Conservation (phyloP, 2,329 filamentous ascomycete species). For the Alternaria alternata region DNA sequence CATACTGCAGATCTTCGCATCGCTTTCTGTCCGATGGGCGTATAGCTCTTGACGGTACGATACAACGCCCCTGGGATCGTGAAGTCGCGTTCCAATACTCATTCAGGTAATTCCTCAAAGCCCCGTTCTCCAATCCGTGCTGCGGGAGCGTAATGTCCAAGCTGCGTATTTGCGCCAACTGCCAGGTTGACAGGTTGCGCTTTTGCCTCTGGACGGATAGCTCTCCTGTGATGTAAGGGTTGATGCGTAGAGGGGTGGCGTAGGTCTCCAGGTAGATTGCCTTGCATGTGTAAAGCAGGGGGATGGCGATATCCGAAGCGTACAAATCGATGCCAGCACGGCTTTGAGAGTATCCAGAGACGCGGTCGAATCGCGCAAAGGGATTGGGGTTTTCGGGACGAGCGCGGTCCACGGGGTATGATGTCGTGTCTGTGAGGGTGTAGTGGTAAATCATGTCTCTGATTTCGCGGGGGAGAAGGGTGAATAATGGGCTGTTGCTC, state of each 20-base stretch:
- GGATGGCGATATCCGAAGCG: constrained; percentile 16
- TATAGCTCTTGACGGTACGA: constrained; percentile 10
- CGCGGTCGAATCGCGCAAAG: neutral
- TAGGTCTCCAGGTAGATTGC: constrained; percentile 35
- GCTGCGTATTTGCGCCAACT: constrained; percentile 23
- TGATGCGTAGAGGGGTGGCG: constrained; percentile 19
- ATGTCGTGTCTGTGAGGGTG: constrained; percentile 19
- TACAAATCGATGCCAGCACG: neutral
- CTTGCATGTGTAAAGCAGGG: constrained; percentile 27
- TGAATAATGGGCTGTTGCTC: constrained; percentile 19
- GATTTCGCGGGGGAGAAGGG: constrained; percentile 24
- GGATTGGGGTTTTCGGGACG: neutral
- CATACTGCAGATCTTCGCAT: neutral
- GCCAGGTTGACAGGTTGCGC: constrained; percentile 18
- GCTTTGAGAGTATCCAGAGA: neutral
- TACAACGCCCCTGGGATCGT: constrained; percentile 12
- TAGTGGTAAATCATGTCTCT: constrained; percentile 28
- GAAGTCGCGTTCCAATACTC: constrained; percentile 9
- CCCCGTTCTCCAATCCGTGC: constrained; percentile 13
- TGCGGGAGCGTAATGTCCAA: constrained; percentile 29
- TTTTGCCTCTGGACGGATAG: neutral
- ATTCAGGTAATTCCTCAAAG: neutral
- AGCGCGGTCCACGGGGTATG: constrained; percentile 8
- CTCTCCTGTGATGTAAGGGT: constrained; percentile 7
- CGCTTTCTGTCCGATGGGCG: no score